phyloP scores from a whole-genome alignment of 345 rosid species.

The sweet orange (Citrus sinensis) region DVS_A1.0 CM039163.1:504501-505000 shows the following conservation, averaged over 20 bases:
- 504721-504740: constrained; percentile 96
- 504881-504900: background rate
- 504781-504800: background rate
- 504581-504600: constrained; percentile 2
- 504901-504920: background rate
- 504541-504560: background rate
- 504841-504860: background rate
- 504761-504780: constrained; percentile 87
- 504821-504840: background rate
- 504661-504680: constrained; percentile 78
- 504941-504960: background rate
- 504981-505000: background rate
- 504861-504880: background rate
- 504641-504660: constrained; percentile 99
- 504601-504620: background rate
- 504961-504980: background rate
- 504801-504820: background rate
- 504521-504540: constrained; percentile 7
- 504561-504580: background rate
- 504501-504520: constrained; percentile 60
- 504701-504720: constrained; percentile 89
- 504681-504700: constrained; percentile 58
- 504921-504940: background rate
- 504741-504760: constrained; percentile 97
- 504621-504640: constrained; percentile 12